Evolutionary conservation across 176 grass and related monocot species (phyloP), one percentile per base, ranked within the genome.

Genomic region (Hyparrhenia diplandra): DNA sequence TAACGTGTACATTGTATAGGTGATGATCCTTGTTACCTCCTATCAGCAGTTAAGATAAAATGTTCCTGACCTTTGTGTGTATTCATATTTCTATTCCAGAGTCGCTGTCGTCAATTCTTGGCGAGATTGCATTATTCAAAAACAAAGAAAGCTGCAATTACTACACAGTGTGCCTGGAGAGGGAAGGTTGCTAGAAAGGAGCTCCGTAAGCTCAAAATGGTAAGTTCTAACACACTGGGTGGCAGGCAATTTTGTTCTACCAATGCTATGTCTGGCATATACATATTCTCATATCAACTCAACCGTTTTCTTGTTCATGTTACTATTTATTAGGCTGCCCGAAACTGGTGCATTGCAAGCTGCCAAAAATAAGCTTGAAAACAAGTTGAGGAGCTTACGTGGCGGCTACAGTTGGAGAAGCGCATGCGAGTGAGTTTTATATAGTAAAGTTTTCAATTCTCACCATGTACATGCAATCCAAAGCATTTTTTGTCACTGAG

Each of bases 311-410:
- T 84, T 69, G 75, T 60, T 65, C 52, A 59, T 80, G 74, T 63
- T 67, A 30, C 70, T 89, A 73, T 75, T 91, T 74, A 81, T 78
- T 68, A 98, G 95, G 88, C 95, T 76, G 95, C 95, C 78, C 71
- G 95, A 98, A 91, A 98, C 95, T 64, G 95, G 96, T 34, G 96
- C 96, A 25, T 84, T 98, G 74, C 96, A 98, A 93, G 92, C 90
- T 63, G 96, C 92, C 70, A 98, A 98, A 85, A 98, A 93, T 78
- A 95, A 98, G 80, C 83, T 98, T 73, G 96, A 95, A 87, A 98
- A 52, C 86, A 98, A 98, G 90, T 98, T 32, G 92, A 98, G 74
- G 96, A 98, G 76, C 96, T 98, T 85, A 89, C 88, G 5, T 98
- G 92, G 96, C 81, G 88, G 76, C 74, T 94, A 62, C 90, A 91